Evolutionary conservation across 805 yeast species (phyloP), one percentile per base, ranked within the genome.

Genomic region (Ascoidea asiatica): DNA sequence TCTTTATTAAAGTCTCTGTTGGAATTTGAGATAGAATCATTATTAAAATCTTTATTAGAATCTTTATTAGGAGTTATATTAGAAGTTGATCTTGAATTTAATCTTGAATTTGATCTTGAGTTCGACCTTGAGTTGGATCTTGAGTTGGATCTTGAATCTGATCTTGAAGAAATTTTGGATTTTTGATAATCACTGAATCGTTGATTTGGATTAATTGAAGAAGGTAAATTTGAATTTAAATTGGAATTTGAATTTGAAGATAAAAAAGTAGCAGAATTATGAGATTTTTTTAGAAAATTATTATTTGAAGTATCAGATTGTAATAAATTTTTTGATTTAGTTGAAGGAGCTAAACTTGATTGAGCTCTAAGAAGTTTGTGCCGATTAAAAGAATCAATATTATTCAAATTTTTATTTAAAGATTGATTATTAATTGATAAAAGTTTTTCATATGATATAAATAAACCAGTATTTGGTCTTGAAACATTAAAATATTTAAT

Each of bases 391-490:
- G 20, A 38, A 17, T 18, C 40, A 19, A 46, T 50, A 41, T 45
- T 48, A 39, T 45, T 42, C n/a, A n/a, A n/a, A n/a, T n/a, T n/a
- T n/a, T n/a, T n/a, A n/a, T n/a, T n/a, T n/a, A n/a, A n/a, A 11
- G 50, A 50, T 13, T 52, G 38, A 20, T 33, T 42, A 43, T 59
- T 59, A 2, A 49, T 53, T 37, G 51, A 49, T 4, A 50, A 52
- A 44, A 58, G 58, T 59, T 64, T 70, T 42, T 66, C 74, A 55
- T 68, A 75, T 1, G 78, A 79, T 41, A 89, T 67, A 54, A 89
- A 89, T 22, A 89, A 60, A 0, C 97, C 97, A 18, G 87, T 69
- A 46, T 72, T 72, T 0, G 88, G 82, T 35, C 56, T 62, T 5
- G 66, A 61, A 0, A 89, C 85, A 4, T 66, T 65, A 56, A 89